Conservation (phyloP, 306 rosid species). For the Argentina anserina region DNA sequence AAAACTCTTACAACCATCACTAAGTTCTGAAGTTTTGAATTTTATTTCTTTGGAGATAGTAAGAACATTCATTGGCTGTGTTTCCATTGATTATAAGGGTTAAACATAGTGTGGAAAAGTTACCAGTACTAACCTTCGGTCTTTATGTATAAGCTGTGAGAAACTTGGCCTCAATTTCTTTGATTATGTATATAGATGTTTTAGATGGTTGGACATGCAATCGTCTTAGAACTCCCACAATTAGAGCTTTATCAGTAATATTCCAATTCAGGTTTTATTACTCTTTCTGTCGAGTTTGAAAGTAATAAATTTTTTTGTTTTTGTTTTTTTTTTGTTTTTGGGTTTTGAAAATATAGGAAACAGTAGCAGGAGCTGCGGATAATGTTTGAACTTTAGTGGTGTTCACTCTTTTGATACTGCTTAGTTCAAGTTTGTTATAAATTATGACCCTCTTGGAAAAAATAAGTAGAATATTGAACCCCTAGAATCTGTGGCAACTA, state of each 20-base stretch:
- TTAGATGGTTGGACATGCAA: slow-evolving; percentile 1
- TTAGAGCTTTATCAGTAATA: not conserved
- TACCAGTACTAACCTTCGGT: not conserved
- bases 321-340: too few relatives aligned
- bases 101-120: too few relatives aligned
- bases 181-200: not conserved
- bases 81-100: too few relatives aligned
- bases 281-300: not conserved
- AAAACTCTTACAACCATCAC: too few relatives aligned
- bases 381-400: not conserved
- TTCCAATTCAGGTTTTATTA: not conserved
- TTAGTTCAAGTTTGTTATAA: not conserved
- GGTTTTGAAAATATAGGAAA: not conserved
- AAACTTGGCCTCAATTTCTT: not conserved
- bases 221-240: not conserved
- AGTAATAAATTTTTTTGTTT: not conserved
- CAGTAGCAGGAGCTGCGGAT: not conserved
- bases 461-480: not conserved
- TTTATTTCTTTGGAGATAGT: too few relatives aligned
- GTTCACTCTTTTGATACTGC: not conserved
- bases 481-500: not conserved
- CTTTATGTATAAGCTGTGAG: not conserved
- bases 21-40: too few relatives aligned
- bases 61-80: not conserved
- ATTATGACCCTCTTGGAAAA: not conserved